Evolutionary conservation across 768 basidiomycete genomes (phyloP).

Genomic region (Strobilomyces echinocephalus): DNA sequence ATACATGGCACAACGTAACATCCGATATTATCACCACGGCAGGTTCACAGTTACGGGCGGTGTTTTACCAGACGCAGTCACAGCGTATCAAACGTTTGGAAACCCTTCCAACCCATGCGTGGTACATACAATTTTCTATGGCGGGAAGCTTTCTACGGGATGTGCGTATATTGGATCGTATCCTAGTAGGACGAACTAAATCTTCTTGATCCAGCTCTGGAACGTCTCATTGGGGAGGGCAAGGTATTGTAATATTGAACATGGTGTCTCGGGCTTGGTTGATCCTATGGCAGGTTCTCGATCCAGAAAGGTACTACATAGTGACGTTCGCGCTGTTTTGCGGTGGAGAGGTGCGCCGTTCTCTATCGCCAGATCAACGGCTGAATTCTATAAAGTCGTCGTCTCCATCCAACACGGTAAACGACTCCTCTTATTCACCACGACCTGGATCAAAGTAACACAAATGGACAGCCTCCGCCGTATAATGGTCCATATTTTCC

Average conservation of each 20-base stretch:
- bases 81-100: constrained; percentile 55
- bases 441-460: background rate
- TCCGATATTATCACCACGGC: constrained; percentile 50
- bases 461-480: constrained; percentile 39
- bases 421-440: background rate
- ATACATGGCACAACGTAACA: constrained; percentile 20
- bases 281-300: constrained; percentile 36
- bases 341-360: constrained; percentile 47
- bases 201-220: constrained; percentile 34
- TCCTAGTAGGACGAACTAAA: background rate
- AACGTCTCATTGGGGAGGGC: constrained; percentile 44
- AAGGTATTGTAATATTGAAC: constrained; percentile 33
- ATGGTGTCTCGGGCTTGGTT: background rate
- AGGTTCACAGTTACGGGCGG: constrained; percentile 50
- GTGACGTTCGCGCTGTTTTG: constrained; percentile 56
- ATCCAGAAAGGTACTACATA: constrained; percentile 48
- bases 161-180: constrained; percentile 31
- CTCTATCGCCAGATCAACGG: background rate
- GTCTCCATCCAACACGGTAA: constrained; percentile 57
- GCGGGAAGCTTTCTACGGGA: constrained; percentile 42
- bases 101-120: constrained; percentile 45
- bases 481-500: constrained; percentile 60
- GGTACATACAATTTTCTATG: constrained; percentile 55
- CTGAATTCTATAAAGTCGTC: constrained; percentile 36
- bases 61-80: constrained; percentile 50